Base-by-base conservation (phyloP, 2,329 filamentous ascomycete genomes). In the Achaetomium macrosporum region DNA sequence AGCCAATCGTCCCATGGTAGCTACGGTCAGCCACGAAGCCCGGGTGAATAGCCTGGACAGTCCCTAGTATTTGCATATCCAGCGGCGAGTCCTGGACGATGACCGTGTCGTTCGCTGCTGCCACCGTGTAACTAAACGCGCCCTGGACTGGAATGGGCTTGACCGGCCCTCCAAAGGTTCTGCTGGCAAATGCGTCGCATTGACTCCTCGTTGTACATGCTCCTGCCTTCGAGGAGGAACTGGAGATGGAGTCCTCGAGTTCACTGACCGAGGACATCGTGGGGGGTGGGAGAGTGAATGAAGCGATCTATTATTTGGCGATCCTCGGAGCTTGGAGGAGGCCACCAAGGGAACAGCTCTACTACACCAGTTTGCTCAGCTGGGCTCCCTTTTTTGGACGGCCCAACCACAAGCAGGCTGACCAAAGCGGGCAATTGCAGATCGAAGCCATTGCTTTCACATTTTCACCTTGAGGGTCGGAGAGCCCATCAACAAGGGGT, bases 61-160 rank as follows among this genome's bases (percentile, higher is more conserved):
- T 16, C 16, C 16, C 29, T 20, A 37, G 16, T 12, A 29, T 44
- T 16, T n/a, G 6, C 7, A 39, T 17, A 41, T 48, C 11, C 31
- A 33, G 40, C 50, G 35, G 36, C 6, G 45, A 19, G 8, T 25
- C 17, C 16, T 53, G 51, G 31, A 53, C n/a, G 16, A 53, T 47
- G 11, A 16, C 15, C 3, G 20, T 25, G 8, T 29, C 43, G 1
- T 15, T 11, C 15, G 33, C 33, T 15, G 33, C 43, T 2, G 36
- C 9, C 16, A 50, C 46, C 2, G 51, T 54, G 41, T 54, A 50
- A 19, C 51, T 54, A 16, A n/a, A 37, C 15, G 12, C 5, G 2
- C 51, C 51, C 35, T 53, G 51, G 33, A 44, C 19, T 15, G 19
- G 35, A 17, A 47, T 35, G 8, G 44, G 33, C 11, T 16, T 20